Conservation (phyloP, 2,329 filamentous ascomycete species). For the Aspergillus bombycis region DNA sequence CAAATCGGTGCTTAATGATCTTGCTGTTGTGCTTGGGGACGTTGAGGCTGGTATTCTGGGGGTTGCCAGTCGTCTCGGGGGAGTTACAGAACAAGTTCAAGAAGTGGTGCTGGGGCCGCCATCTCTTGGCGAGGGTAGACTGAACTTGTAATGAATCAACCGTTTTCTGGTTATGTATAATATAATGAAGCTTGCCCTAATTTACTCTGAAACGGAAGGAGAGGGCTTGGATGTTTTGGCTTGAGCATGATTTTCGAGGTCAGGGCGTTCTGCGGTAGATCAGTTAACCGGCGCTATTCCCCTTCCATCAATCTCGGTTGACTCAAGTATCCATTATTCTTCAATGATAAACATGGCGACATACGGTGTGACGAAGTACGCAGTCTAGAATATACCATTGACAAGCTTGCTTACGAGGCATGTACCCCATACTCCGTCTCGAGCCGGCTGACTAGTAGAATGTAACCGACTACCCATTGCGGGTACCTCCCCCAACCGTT, state of each 20-base stretch:
- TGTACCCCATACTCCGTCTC: background rate
- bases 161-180: constrained; percentile 13
- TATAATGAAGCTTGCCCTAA: constrained; percentile 8
- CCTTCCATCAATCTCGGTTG: background rate
- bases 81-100: constrained; percentile 63
- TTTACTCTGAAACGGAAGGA: background rate
- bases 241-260: constrained; percentile 14
- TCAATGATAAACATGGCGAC: background rate
- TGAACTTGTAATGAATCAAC: constrained; percentile 22
- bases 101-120: constrained; percentile 54
- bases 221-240: background rate
- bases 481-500: constrained; percentile 2
- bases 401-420: background rate
- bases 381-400: background rate
- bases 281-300: constrained; percentile 4
- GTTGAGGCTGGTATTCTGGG: constrained; percentile 68
- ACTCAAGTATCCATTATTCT: background rate
- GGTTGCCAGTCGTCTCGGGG: constrained; percentile 64
- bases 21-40: constrained; percentile 64
- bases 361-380: background rate
- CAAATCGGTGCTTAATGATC: constrained; percentile 45
- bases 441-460: background rate
- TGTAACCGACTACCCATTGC: background rate
- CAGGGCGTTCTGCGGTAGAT: constrained; percentile 14
- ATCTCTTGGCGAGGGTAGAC: constrained; percentile 30